Evolutionary conservation across 2,329 filamentous ascomycete genomes (phyloP), one percentile per base, ranked within the genome.

Genomic region (Aspergillus melleus): DNA sequence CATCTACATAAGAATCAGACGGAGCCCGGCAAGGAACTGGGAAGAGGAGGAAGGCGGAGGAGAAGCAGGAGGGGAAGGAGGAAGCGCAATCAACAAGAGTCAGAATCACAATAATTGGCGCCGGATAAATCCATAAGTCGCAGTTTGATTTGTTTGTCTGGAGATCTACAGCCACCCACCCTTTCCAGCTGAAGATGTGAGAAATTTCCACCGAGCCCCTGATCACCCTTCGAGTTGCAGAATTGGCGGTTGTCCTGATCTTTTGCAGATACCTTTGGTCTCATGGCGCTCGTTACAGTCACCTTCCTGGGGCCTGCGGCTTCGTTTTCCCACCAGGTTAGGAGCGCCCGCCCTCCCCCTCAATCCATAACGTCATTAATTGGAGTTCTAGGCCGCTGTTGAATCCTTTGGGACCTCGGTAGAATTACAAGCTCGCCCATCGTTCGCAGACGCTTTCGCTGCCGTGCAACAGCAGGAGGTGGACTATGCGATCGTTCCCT

Each of bases 401-500:
- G 76, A 80, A 66, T 74, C 76, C 59, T 86, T 86, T 61, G 71
- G 77, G n/a, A 56, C 65, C 49, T 67, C 68, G 4, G 68, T 68
- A 24, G 66, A 70, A 19, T 63, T 79, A 30, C 61, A 70, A 9
- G 76, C 77, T 1, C 66, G 74, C 32, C 49, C 73, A 30, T 75
- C 72, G 16, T 80, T 79, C 60, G 70, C 72, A 32, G 91, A 95
- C 72, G 87, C 96, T 68, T 96, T 97, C 75, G 82, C 88, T 54
- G 83, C 87, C 16, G 90, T 96, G 6, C 91, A 96, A 70, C 81
- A 82, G 42, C 83, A 85, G 59, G 73, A 79, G 49, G 86, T 86
- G 0, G 77, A 84, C 55, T 88, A 88, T 58, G 95, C 93, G 66
- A 90, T 98, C 32, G 90, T 97, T 1, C 95, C 95, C 6, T 93